These are phyloP conservation scores for Saccharomycopsis oosterbeekiorum DNA, from an alignment of 805 yeast species.

Conservation along the genomic window DNA sequence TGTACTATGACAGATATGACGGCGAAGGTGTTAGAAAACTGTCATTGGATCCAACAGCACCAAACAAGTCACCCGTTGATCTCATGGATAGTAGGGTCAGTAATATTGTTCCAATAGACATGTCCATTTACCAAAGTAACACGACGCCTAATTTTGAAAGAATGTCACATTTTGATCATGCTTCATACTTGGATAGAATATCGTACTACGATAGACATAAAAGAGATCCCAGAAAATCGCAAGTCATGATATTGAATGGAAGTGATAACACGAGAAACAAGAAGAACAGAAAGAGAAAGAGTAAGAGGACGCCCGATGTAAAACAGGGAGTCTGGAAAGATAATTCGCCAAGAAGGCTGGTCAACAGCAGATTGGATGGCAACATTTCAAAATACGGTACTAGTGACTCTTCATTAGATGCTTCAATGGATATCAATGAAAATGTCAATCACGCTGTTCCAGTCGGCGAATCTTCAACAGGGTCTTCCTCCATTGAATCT, in stretches of 20 bases:
- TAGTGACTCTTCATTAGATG: not conserved
- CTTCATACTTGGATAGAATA: not conserved
- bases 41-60: not conserved
- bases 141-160: not conserved
- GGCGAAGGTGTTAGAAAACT: not conserved
- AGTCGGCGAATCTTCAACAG: not conserved
- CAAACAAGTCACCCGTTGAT: not conserved
- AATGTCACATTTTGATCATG: constrained; percentile 1
- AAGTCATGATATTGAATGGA: not conserved
- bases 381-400: not conserved
- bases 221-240: not conserved
- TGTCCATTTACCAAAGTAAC: not conserved
- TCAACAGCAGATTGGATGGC: not conserved
- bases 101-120: not conserved
- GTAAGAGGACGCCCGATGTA: not conserved
- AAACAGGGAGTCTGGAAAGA: not conserved
- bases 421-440: not conserved
- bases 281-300: not conserved
- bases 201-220: not conserved
- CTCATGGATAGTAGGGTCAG: not conserved
- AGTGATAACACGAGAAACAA: not conserved
- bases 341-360: not conserved
- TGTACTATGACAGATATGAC: not conserved
- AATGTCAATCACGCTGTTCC: not conserved
- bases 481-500: not conserved